These are phyloP conservation scores for Helenozyma rhizophorensis DNA, from an alignment of 805 yeast genomes.

Conservation along the genomic window DNA sequence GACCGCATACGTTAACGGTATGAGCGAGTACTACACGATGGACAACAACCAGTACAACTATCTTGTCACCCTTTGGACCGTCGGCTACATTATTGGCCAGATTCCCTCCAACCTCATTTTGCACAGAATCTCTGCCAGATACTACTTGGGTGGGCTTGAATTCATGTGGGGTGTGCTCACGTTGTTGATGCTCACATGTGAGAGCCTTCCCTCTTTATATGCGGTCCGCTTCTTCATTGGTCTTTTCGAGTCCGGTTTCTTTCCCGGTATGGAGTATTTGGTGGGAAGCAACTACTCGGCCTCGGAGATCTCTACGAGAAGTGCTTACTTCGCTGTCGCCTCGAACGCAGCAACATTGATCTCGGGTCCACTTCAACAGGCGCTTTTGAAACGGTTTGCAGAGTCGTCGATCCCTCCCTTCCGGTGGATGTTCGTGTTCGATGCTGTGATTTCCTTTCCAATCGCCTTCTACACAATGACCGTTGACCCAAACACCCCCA, in stretches of 20 bases:
- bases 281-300: conserved; percentile 29
- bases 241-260: conserved; percentile 44
- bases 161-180: conserved; percentile 39
- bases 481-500: conserved; percentile 32
- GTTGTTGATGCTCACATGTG: conserved; percentile 21
- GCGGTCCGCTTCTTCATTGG: conserved; percentile 27
- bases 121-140: conserved; percentile 40
- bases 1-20: conserved; percentile 16
- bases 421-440: conserved; percentile 33
- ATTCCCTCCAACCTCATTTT: conserved; percentile 23
- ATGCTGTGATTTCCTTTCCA: conserved; percentile 31
- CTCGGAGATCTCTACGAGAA: conserved; percentile 24
- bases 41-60: conserved; percentile 15
- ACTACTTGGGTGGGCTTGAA: conserved; percentile 41
- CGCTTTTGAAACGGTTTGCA: conserved; percentile 20
- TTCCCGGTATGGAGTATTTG: conserved; percentile 58
- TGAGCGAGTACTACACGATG: conserved; percentile 15
- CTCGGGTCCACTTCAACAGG: conserved; percentile 32
- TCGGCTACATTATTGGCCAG: conserved; percentile 15
- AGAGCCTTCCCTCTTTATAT: conserved; percentile 10
- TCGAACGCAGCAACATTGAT: conserved; percentile 24
- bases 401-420: conserved; percentile 23
- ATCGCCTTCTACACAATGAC: conserved; percentile 29
- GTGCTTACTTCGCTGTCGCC: conserved; percentile 28
- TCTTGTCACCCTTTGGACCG: conserved; percentile 13